Percentiles rank a stretch among this genome's conserved stretches.
phyloP scores from a whole-genome alignment of 176 grass and related monocot genomes.

The Musa itinerans region DNA sequence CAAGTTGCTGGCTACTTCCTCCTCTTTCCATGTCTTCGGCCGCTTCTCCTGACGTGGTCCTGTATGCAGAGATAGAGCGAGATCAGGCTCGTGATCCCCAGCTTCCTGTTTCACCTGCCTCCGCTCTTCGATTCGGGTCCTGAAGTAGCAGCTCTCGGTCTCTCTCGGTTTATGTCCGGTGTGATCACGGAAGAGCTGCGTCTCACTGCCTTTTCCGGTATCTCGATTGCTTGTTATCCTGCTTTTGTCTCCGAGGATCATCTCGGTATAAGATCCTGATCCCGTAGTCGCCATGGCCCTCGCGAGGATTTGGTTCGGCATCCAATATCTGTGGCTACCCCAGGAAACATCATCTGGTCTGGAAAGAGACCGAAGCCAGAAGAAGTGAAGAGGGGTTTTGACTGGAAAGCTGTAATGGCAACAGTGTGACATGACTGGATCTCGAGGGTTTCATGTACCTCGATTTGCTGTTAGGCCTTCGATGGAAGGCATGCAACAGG shows the following conservation, averaged over 20 bases:
- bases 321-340: conserved; percentile 1
- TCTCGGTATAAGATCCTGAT: not conserved
- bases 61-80: conserved; percentile 10
- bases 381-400: not conserved
- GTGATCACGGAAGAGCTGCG: not conserved
- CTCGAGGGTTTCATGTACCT: not conserved
- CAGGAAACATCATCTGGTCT: not conserved
- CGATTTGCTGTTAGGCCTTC: not conserved
- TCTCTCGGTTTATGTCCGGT: not conserved
- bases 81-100: conserved; percentile 11
- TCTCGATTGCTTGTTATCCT: not conserved
- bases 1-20: conserved; percentile 5
- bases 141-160: not conserved
- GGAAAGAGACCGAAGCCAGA: not conserved
- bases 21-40: conserved; percentile 1
- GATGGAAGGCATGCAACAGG: conserved; percentile 1
- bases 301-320: not conserved
- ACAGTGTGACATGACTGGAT: not conserved
- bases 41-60: conserved; percentile 12
- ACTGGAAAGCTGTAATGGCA: not conserved
- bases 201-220: not conserved
- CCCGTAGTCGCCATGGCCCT: not conserved
- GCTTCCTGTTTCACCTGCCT: not conserved
- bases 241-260: not conserved
- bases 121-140: not conserved